phyloP scores from a whole-genome alignment of 805 yeast genomes.

The Wickerhamomyces canadensis region DNA sequence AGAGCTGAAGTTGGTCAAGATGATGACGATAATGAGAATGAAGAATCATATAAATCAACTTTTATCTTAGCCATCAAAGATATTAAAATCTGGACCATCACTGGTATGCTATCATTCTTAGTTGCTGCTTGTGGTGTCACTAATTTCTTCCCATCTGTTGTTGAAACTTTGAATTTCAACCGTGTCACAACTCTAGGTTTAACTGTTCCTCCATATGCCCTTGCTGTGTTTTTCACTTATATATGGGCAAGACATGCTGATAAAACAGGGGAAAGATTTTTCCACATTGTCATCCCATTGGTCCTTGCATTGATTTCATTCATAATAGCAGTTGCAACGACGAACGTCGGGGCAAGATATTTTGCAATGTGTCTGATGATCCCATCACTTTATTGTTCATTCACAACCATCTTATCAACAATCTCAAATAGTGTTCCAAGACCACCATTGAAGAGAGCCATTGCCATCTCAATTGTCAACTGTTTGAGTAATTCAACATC shows the following conservation, averaged over 20 bases:
- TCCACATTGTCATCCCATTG: slow-evolving; percentile 41
- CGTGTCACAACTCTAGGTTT: slow-evolving; percentile 46
- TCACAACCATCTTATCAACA: slow-evolving; percentile 49
- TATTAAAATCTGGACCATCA: slow-evolving; percentile 41
- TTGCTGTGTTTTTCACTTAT: slow-evolving; percentile 46
- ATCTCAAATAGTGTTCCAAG: slow-evolving; percentile 50
- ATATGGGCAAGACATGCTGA: slow-evolving; percentile 53
- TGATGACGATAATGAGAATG: slow-evolving; percentile 20
- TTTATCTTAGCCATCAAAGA: slow-evolving; percentile 34
- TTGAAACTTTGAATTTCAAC: slow-evolving; percentile 46
- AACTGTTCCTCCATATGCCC: slow-evolving; percentile 54
- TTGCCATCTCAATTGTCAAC: slow-evolving; percentile 52
- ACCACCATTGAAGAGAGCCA: slow-evolving; percentile 56
- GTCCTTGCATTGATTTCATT: slow-evolving; percentile 38
- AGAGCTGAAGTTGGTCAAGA: slow-evolving; percentile 24
- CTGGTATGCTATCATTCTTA: slow-evolving; percentile 36
- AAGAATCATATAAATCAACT: slow-evolving; percentile 30
- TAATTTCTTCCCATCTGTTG: slow-evolving; percentile 57
- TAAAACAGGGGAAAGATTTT: slow-evolving; percentile 48
- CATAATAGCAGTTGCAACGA: slow-evolving; percentile 42
- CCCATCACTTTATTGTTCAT: slow-evolving; percentile 49
- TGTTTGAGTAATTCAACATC: slow-evolving; percentile 51
- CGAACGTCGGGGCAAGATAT: slow-evolving; percentile 51
- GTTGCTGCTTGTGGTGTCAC: slow-evolving; percentile 60
- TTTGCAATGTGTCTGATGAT: slow-evolving; percentile 57